Conservation (phyloP, 2,329 filamentous ascomycete species). For the Aspergillus vadensis region DNA sequence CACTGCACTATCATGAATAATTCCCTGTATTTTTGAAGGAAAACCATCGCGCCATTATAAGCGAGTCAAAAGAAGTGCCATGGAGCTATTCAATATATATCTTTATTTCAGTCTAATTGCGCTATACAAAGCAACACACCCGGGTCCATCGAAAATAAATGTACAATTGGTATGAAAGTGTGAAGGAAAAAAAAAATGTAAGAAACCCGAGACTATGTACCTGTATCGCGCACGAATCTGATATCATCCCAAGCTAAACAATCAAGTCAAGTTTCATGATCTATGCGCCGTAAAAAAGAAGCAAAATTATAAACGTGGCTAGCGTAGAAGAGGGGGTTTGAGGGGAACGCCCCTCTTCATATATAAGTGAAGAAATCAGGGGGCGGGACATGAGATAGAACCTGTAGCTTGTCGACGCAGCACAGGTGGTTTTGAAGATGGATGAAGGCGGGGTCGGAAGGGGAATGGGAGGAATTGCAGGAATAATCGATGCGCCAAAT, state of each 20-base stretch:
- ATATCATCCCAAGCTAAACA: slow-evolving; percentile 16
- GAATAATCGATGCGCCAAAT: neutral
- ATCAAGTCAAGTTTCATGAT: slow-evolving; percentile 21
- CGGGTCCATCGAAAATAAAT: slow-evolving; percentile 2
- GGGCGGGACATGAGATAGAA: neutral
- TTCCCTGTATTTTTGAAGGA: no score
- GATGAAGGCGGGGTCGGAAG: neutral
- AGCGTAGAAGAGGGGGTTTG: neutral
- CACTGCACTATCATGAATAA: no score
- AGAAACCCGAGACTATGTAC: slow-evolving; percentile 7
- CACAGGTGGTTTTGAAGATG: neutral
- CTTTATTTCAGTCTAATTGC: neutral
- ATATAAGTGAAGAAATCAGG: neutral
- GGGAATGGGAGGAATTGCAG: neutral
- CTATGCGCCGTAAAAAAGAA: slow-evolving; percentile 20
- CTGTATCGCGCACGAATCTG: slow-evolving; percentile 14
- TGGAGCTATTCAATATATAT: neutral
- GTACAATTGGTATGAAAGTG: slow-evolving; percentile 5
- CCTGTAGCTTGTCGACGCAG: neutral
- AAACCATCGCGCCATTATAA: no score
- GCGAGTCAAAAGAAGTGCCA: no score
- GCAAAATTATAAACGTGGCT: slow-evolving; percentile 10
- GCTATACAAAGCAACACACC: slow-evolving; percentile 7
- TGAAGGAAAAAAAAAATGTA: no score
- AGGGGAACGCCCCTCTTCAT: neutral